Evolutionary conservation across 345 rosid species (phyloP).

Genomic region (Salix udensis): DNA sequence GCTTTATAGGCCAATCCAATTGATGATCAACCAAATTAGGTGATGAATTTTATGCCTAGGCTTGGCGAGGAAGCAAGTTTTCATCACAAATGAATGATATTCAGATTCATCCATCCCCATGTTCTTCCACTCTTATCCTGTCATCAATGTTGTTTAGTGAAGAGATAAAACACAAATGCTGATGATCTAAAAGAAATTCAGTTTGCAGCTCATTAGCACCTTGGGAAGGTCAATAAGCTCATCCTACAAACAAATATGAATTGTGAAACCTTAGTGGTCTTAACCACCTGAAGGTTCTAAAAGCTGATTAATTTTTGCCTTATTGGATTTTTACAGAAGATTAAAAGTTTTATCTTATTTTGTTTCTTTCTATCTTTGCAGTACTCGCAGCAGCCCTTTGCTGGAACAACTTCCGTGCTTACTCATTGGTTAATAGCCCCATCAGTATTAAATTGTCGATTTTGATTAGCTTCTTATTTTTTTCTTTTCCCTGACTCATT

Average conservation of each 20-base stretch:
- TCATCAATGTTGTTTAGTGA: background rate
- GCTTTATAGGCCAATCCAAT: background rate
- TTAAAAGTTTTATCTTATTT: background rate
- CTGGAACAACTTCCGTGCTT: constrained; percentile 67
- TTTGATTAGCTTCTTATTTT: background rate
- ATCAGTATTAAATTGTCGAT: background rate
- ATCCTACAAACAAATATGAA: background rate
- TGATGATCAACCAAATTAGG: background rate
- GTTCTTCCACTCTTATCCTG: background rate
- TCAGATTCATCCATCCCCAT: background rate
- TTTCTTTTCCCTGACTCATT: constrained; percentile 10
- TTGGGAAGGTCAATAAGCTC: background rate
- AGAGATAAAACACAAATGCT: background rate
- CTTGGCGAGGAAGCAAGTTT: background rate
- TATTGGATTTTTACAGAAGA: background rate
- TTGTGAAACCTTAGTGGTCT: background rate
- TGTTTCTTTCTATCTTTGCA: constrained; percentile 35
- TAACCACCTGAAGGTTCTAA: background rate
- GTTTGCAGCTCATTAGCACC: background rate
- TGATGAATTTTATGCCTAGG: background rate
- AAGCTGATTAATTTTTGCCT: background rate
- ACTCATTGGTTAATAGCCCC: constrained; percentile 46
- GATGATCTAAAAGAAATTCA: background rate
- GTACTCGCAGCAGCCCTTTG: constrained; percentile 68
- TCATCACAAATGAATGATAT: background rate